A percentile compares a stretch with the other conserved stretches of the same genome.
Conservation (phyloP, 2,329 filamentous ascomycete species). For the Apiospora arundinis region DNA sequence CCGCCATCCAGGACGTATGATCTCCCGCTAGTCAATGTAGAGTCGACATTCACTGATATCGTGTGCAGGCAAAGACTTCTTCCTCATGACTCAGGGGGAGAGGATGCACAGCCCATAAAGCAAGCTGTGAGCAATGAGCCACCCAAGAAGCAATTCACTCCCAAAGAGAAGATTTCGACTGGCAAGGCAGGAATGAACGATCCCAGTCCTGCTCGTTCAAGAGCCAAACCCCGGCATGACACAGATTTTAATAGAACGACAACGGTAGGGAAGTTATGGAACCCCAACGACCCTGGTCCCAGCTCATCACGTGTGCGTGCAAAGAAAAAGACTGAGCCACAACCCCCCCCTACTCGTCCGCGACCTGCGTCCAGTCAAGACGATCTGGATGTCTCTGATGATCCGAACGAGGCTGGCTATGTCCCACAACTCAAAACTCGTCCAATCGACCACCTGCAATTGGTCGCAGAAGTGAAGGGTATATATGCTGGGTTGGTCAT, state of each 20-base stretch:
- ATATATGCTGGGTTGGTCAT: constrained; percentile 85
- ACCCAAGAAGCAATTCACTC: background rate
- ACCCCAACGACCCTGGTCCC: background rate
- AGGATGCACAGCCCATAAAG: background rate
- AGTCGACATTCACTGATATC: background rate
- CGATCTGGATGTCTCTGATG: background rate
- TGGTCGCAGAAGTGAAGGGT: constrained; percentile 80
- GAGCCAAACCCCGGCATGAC: constrained; percentile 2
- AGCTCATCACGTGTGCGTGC: background rate
- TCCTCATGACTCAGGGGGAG: background rate
- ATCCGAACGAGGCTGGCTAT: background rate
- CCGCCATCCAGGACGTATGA: background rate
- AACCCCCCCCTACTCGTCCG: background rate
- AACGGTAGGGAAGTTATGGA: constrained; percentile 10
- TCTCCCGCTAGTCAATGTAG: too few relatives aligned
- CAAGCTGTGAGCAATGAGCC: background rate
- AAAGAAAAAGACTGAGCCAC: background rate
- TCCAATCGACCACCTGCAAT: constrained; percentile 77
- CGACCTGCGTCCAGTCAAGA: background rate
- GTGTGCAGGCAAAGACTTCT: background rate
- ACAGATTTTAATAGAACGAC: constrained; percentile 8
- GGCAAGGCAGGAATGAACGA: background rate
- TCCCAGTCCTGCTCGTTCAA: constrained; percentile 1
- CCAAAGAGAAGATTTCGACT: background rate
- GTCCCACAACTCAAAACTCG: constrained; percentile 45